These are phyloP conservation scores for Pseudomonodictys pantanalensis DNA, from an alignment of 495 filamentous ascomycete species.

Conservation along the genomic window DNA sequence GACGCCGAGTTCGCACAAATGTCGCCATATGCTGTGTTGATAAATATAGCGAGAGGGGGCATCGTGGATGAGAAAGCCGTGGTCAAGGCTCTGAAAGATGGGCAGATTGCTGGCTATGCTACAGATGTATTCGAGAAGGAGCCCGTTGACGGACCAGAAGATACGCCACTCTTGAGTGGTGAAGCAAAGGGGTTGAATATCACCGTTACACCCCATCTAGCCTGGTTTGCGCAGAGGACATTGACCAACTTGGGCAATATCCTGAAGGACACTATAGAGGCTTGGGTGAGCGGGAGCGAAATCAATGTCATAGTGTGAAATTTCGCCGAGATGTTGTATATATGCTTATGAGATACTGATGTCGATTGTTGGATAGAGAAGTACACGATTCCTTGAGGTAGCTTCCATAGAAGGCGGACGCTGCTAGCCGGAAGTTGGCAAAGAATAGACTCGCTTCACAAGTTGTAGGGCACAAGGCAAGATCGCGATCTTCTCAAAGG, in stretches of 20 bases:
- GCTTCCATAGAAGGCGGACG: no score
- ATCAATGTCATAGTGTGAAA: conserved; percentile 27
- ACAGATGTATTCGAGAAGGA: conserved; percentile 56
- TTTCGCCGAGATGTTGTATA: no score
- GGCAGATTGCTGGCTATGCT: conserved; percentile 51
- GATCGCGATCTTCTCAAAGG: no score
- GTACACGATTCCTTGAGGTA: no score
- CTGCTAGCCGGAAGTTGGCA: no score
- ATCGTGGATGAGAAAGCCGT: conserved; percentile 56
- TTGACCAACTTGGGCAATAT: conserved; percentile 23
- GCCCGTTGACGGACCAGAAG: conserved; percentile 44
- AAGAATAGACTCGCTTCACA: no score
- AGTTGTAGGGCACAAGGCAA: no score
- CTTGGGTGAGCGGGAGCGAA: conserved; percentile 13
- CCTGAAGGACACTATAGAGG: conserved; percentile 23
- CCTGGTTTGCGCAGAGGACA: conserved; percentile 37
- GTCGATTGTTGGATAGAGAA: no score
- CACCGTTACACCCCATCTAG: conserved; percentile 36
- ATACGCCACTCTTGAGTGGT: conserved; percentile 29
- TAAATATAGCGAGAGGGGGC: conserved; percentile 58
- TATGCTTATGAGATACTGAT: no score
- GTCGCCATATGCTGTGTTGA: conserved; percentile 47
- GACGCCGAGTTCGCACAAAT: conserved; percentile 50
- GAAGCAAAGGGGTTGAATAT: conserved; percentile 34
- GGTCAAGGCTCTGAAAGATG: conserved; percentile 46